A percentile compares a stretch with the other conserved stretches of the same genome.
These are phyloP conservation scores for Suillus luteus DNA, from an alignment of 768 basidiomycete genomes.

Conservation along the genomic window DNA sequence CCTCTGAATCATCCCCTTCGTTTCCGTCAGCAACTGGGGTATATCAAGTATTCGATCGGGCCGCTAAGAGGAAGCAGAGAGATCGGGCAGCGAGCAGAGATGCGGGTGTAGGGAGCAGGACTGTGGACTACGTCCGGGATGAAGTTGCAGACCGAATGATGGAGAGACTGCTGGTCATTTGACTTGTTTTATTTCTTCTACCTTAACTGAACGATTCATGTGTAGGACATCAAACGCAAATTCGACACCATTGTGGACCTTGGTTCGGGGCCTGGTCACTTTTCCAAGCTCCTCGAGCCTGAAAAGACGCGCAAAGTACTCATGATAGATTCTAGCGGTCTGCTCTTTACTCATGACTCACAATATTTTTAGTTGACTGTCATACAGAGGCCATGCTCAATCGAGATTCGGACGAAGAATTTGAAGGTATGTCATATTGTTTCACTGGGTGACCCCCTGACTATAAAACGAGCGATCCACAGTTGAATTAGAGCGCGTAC, in stretches of 20 bases:
- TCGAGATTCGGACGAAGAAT: conserved; percentile 76
- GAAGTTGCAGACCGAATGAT: conserved; percentile 91
- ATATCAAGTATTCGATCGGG: conserved; percentile 87
- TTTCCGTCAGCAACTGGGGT: conserved; percentile 45
- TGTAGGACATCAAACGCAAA: conserved; percentile 86
- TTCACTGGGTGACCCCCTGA: background rate
- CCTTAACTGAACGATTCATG: conserved; percentile 8
- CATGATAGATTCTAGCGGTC: conserved; percentile 90
- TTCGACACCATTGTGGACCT: conserved; percentile 84
- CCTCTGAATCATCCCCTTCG: conserved; percentile 47
- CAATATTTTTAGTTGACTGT: conserved; percentile 11
- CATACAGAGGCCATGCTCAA: conserved; percentile 65
- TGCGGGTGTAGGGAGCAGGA: conserved; percentile 61
- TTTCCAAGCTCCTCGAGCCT: conserved; percentile 77
- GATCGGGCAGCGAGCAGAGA: conserved; percentile 67
- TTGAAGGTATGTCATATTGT: conserved; percentile 61
- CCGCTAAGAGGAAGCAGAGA: conserved; percentile 73
- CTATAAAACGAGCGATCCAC: conserved; percentile 13
- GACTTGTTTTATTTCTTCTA: conserved; percentile 12
- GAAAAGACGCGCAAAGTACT: conserved; percentile 69
- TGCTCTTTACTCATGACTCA: conserved; percentile 21
- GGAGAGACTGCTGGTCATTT: conserved; percentile 80
- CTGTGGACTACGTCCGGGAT: conserved; percentile 89
- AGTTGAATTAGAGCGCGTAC: conserved; percentile 80
- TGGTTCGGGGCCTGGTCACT: conserved; percentile 89